phyloP scores from a whole-genome alignment of 2,329 filamentous ascomycete genomes.

The Ophiostoma ips region DNA sequence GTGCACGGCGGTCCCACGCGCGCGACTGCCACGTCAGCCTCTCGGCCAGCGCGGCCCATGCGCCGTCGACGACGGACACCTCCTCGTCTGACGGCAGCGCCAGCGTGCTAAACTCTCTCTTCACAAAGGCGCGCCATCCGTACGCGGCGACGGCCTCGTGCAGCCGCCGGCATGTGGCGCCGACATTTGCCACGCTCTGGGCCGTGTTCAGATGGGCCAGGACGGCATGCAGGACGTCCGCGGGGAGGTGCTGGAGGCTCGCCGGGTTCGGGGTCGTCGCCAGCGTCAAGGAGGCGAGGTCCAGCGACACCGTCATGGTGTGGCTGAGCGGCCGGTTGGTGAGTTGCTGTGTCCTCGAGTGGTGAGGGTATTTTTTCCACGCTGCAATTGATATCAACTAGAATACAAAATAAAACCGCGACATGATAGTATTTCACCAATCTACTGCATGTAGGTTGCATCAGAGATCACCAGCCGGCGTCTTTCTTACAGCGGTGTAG shows the following conservation, averaged over 20 bases:
- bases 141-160: background rate
- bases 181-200: background rate
- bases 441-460: too few species aligned
- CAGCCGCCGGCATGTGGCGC: background rate
- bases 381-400: too few species aligned
- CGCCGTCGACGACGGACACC: too few species aligned
- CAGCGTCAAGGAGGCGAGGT: background rate
- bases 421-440: too few species aligned
- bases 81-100: background rate
- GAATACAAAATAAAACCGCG: too few species aligned
- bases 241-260: background rate
- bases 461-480: background rate
- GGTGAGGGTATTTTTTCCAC: too few species aligned
- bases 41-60: slow-evolving; percentile 28
- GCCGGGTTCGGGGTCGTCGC: background rate
- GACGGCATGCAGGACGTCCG: background rate
- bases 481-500: too few species aligned
- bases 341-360: too few species aligned
- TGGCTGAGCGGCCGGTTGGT: too few species aligned
- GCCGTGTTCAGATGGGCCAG: background rate
- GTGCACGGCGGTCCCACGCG: slow-evolving; percentile 36
- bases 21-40: slow-evolving; percentile 36
- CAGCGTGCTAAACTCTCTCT: background rate
- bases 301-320: background rate
- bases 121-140: background rate